Percentiles rank a stretch among this genome's conserved stretches.
phyloP scores from a whole-genome alignment of 2,329 filamentous ascomycete genomes.

The Monilinia laxa region DNA sequence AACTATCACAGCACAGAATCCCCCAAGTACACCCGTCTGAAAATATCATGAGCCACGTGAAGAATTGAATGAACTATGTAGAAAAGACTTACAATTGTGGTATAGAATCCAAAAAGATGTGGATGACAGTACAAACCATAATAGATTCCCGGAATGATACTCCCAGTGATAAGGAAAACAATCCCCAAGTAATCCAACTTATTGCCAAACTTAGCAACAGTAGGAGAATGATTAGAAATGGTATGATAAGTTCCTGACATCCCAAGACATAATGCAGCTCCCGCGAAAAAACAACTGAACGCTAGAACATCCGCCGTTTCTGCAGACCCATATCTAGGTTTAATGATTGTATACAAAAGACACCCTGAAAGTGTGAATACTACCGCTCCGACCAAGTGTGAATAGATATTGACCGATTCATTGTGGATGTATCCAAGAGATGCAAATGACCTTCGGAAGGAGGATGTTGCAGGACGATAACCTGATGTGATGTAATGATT shows the following conservation, averaged over 20 bases:
- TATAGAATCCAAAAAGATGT: conserved; percentile 66
- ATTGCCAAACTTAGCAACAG: conserved; percentile 80
- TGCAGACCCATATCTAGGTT: conserved; percentile 65
- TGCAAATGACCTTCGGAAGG: conserved; percentile 56
- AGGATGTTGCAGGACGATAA: conserved; percentile 63
- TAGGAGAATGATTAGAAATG: conserved; percentile 78
- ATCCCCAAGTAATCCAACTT: conserved; percentile 95
- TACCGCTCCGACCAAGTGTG: conserved; percentile 66
- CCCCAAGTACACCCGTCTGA: conserved; percentile 74
- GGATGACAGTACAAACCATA: conserved; percentile 79
- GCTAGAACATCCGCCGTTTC: conserved; percentile 63
- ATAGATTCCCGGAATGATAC: conserved; percentile 83
- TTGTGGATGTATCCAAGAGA: conserved; percentile 64
- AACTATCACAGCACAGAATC: conserved; percentile 74
- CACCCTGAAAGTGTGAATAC: conserved; percentile 53
- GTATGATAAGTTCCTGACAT: conserved; percentile 86
- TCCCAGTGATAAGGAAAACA: conserved; percentile 85
- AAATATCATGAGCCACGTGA: conserved; percentile 6
- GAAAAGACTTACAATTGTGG: conserved; percentile 45
- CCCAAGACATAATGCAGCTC: conserved; percentile 69
- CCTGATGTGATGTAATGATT: conserved; percentile 68
- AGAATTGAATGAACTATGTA: conserved; percentile 2
- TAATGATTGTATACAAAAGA: conserved; percentile 57
- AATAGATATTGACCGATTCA: conserved; percentile 67
- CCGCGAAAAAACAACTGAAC: conserved; percentile 76